These are phyloP conservation scores for Candida tammaniensis DNA, from an alignment of 805 yeast genomes.

Conservation along the genomic window DNA sequence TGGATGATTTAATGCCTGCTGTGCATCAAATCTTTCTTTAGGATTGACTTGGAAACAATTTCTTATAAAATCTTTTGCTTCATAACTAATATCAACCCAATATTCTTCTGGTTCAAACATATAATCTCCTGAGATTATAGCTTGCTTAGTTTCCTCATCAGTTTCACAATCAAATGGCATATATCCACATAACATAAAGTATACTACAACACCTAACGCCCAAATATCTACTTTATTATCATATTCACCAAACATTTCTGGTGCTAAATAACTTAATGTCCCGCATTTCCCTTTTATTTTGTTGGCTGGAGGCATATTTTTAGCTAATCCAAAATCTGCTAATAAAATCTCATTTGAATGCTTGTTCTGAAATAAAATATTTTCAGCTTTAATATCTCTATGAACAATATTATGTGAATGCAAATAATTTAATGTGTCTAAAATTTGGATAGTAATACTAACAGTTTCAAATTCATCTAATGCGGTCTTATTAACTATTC, in stretches of 20 bases:
- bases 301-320: background rate
- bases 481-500: constrained; percentile 46
- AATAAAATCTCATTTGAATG: constrained; percentile 42
- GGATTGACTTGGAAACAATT: constrained; percentile 51
- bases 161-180: constrained; percentile 77
- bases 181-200: constrained; percentile 70
- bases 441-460: constrained; percentile 47
- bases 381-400: constrained; percentile 73
- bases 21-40: constrained; percentile 43
- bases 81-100: constrained; percentile 48
- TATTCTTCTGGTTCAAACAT: constrained; percentile 59
- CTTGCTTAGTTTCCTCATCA: constrained; percentile 63
- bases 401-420: constrained; percentile 63
- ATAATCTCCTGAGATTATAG: constrained; percentile 58
- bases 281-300: constrained; percentile 51
- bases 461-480: constrained; percentile 48
- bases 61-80: constrained; percentile 58
- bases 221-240: constrained; percentile 64
- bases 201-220: constrained; percentile 73
- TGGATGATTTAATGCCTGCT: constrained; percentile 11
- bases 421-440: constrained; percentile 55
- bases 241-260: constrained; percentile 57
- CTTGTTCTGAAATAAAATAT: constrained; percentile 47
- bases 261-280: constrained; percentile 74
- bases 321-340: constrained; percentile 66